Evolutionary conservation across 768 basidiomycete species (phyloP), one percentile per base, ranked within the genome.

Genomic region (Lactarius psammicola): DNA sequence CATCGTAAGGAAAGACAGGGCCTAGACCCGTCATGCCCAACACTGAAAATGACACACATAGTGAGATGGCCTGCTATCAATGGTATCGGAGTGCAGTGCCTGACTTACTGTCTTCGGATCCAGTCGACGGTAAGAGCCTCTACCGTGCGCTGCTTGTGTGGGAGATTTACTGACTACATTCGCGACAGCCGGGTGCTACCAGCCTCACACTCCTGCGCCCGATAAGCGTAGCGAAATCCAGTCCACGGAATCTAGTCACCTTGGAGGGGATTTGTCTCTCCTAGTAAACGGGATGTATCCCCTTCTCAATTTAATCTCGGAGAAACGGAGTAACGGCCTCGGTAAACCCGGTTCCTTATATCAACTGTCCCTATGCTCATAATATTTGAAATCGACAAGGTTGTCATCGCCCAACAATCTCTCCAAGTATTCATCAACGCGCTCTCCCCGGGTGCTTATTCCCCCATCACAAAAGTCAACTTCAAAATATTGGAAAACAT

Each of bases 371-470:
- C 20, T 31, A 1, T 2, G 28, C 1, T 59, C 10, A 40, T 59
- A 34, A 20, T 33, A 33, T 57, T 13, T 20, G n/a, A 33, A 85
- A 85, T 86, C 42, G 85, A 86, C 68, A 87, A 88, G 71, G 80
- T 87, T 36, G 81, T 87, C 72, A 87, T 88, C 31, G 76, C 78
- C 2, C 83, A 85, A 71, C 74, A 78, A 3, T 81, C 83, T 3
- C 74, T 87, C 13, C 74, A 76, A 65, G 66, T 74, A 2, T 80
- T 87, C 56, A 79, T 84, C 69, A 83, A 86, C 59, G 71, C 70
- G 20, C 51, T 86, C 9, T 76, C 70, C 40, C 84, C 85, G 0
- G 80, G 82, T 1, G 80, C 86, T 6, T 87, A 85, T 69, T 65
- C 70, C 0, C 82, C 83, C 0, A 75, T 85, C 56, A 85, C 83